Evolutionary conservation across 2,329 filamentous ascomycete species (phyloP).

Genomic region (Epichloe elymi): DNA sequence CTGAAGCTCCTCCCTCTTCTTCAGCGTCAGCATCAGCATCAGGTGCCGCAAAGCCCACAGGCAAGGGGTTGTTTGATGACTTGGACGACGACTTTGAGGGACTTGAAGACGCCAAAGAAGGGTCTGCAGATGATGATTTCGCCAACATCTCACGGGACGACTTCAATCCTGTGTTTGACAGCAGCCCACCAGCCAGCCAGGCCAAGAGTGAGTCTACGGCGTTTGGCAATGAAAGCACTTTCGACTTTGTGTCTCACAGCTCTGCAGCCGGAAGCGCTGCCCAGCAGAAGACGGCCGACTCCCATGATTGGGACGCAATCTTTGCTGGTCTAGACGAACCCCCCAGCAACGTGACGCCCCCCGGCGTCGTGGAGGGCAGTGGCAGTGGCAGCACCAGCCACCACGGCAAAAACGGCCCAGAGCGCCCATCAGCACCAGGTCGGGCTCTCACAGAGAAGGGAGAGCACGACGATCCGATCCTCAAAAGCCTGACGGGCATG

Average conservation of each 20-base stretch:
- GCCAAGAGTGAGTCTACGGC: constrained; percentile 39
- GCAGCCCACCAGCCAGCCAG: constrained; percentile 42
- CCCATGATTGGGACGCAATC: constrained; percentile 88
- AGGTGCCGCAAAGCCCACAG: constrained; percentile 16
- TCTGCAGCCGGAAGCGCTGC: constrained; percentile 23
- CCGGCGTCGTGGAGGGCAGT: constrained; percentile 2
- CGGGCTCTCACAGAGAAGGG: constrained; percentile 60
- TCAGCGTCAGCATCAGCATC: not conserved
- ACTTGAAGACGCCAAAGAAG: constrained; percentile 73
- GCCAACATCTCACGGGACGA: constrained; percentile 62
- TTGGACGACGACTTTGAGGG: constrained; percentile 73
- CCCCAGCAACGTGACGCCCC: constrained; percentile 20
- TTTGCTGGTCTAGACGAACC: constrained; percentile 67
- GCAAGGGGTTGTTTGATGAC: constrained; percentile 54
- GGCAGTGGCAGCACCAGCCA: not conserved
- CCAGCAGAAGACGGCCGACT: constrained; percentile 28
- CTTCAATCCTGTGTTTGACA: constrained; percentile 74
- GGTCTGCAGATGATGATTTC: constrained; percentile 67
- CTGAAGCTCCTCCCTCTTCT: not conserved
- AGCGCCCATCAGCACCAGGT: constrained; percentile 28
- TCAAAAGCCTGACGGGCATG: constrained; percentile 84
- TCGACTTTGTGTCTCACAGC: constrained; percentile 39
- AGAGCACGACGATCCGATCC: constrained; percentile 78
- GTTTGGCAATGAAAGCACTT: constrained; percentile 43
- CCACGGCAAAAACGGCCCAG: constrained; percentile 8